Conservation (phyloP, 2,329 filamentous ascomycete genomes). For the Trichoderma endophyticum region DNA sequence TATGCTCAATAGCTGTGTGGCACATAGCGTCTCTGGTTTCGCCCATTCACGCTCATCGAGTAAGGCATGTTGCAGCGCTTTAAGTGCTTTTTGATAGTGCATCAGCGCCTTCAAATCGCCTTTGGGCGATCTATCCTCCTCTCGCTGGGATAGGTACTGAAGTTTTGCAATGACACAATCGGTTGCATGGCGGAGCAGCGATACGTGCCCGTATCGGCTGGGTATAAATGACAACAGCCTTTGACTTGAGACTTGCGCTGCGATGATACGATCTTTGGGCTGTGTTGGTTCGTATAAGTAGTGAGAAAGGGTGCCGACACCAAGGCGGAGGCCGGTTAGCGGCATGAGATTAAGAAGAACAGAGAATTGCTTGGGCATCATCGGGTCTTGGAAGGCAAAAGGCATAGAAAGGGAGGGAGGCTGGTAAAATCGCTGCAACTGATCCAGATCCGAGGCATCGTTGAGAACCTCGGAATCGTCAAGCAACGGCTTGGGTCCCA, state of each 20-base stretch:
- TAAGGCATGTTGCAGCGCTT: background rate
- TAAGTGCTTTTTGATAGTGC: slow-evolving; percentile 9
- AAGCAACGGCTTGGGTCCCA: background rate
- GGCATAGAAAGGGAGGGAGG: background rate
- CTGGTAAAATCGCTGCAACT: background rate
- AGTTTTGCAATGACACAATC: slow-evolving; percentile 12
- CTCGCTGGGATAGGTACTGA: background rate
- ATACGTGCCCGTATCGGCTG: slow-evolving; percentile 1
- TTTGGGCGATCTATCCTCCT: background rate
- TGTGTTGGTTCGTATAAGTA: slow-evolving; percentile 4
- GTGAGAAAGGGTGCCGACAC: background rate
- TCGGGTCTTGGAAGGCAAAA: background rate
- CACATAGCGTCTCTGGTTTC: slow-evolving; percentile 1
- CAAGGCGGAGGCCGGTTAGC: slow-evolving; percentile 6
- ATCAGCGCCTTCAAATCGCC: background rate
- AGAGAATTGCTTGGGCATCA: slow-evolving; percentile 1
- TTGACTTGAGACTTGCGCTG: slow-evolving; percentile 5
- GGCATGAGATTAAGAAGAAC: slow-evolving; percentile 8
- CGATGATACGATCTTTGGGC: background rate
- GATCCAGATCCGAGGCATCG: background rate
- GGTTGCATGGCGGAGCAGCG: slow-evolving; percentile 2
- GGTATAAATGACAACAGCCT: slow-evolving; percentile 6
- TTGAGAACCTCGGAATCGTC: background rate
- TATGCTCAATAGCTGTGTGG: background rate
- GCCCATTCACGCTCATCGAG: slow-evolving; percentile 3